These are phyloP conservation scores for Nyctanthes arbortristis DNA, from an alignment of 257 asterid genomes.

Conservation along the genomic window DNA sequence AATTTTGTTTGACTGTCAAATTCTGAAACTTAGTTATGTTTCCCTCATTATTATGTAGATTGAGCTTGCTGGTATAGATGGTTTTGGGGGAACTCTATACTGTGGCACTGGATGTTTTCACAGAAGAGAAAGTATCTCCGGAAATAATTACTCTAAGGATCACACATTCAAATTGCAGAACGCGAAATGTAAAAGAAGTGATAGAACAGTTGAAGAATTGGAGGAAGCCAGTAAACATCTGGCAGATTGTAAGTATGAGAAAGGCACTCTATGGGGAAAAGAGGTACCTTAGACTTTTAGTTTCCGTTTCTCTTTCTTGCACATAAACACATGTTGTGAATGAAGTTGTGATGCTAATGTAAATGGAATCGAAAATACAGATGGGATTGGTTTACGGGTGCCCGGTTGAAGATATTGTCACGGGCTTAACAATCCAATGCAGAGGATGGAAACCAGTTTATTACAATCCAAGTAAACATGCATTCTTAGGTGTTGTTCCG, in stretches of 20 bases:
- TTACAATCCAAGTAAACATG: slow-evolving; percentile 57
- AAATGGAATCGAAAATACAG: slow-evolving; percentile 34
- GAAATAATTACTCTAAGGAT: slow-evolving; percentile 32
- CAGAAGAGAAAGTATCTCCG: slow-evolving; percentile 59
- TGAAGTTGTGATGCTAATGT: not conserved
- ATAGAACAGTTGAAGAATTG: slow-evolving; percentile 46
- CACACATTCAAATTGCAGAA: slow-evolving; percentile 24
- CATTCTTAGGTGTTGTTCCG: slow-evolving; percentile 69
- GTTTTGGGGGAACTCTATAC: slow-evolving; percentile 54
- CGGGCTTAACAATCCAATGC: slow-evolving; percentile 81
- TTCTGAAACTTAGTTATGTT: not conserved
- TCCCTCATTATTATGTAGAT: slow-evolving; percentile 36
- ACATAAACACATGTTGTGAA: not conserved
- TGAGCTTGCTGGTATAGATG: slow-evolving; percentile 62
- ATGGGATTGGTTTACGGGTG: slow-evolving; percentile 83
- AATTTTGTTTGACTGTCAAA: not conserved
- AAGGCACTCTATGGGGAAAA: slow-evolving; percentile 77
- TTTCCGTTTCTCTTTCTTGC: not conserved
- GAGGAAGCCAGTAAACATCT: slow-evolving; percentile 53
- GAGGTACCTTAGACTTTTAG: slow-evolving; percentile 36
- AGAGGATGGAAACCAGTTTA: slow-evolving; percentile 83
- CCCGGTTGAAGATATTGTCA: slow-evolving; percentile 77
- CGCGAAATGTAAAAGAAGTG: slow-evolving; percentile 17
- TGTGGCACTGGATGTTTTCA: slow-evolving; percentile 81
- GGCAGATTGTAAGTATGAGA: slow-evolving; percentile 66